These are phyloP conservation scores for Phytopythium montanum DNA, from an alignment of 352 stramenopile genomes.

Conservation along the genomic window DNA sequence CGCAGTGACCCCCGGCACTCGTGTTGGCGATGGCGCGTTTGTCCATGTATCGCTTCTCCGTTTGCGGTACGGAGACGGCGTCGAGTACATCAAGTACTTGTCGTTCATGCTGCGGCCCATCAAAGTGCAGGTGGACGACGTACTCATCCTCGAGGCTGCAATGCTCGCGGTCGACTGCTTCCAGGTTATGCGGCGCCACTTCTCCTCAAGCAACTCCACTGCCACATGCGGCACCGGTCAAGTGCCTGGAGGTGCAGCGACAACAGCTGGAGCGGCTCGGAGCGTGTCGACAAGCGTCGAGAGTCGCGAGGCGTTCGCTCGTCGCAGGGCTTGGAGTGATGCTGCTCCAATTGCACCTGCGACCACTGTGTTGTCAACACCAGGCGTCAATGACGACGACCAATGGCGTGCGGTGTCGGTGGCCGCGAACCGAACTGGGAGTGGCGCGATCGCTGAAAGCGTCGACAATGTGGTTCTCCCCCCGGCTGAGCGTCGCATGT, in stretches of 20 bases:
- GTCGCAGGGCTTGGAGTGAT: background rate
- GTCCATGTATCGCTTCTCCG: slow-evolving; percentile 78
- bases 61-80: slow-evolving; percentile 75
- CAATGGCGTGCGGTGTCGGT: background rate
- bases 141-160: slow-evolving; percentile 44
- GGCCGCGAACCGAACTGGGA: background rate
- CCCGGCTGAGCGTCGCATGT: slow-evolving; percentile 62
- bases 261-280: background rate
- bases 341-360: slow-evolving; percentile 1
- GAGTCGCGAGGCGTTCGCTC: slow-evolving; percentile 25
- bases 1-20: background rate
- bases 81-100: slow-evolving; percentile 88
- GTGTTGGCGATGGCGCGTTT: slow-evolving; percentile 28
- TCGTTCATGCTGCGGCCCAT: slow-evolving; percentile 78
- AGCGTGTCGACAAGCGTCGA: slow-evolving; percentile 15
- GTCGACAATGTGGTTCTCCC: slow-evolving; percentile 6
- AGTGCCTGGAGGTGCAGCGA: too few relatives aligned
- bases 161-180: slow-evolving; percentile 40
- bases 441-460: background rate
- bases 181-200: slow-evolving; percentile 37
- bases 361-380: background rate
- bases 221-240: background rate
- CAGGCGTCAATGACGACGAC: slow-evolving; percentile 3
- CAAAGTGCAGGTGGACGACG: slow-evolving; percentile 58
- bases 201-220: background rate